phyloP scores from a whole-genome alignment of 164 flowering plant species.

The Cinnamomum micranthum region DNA sequence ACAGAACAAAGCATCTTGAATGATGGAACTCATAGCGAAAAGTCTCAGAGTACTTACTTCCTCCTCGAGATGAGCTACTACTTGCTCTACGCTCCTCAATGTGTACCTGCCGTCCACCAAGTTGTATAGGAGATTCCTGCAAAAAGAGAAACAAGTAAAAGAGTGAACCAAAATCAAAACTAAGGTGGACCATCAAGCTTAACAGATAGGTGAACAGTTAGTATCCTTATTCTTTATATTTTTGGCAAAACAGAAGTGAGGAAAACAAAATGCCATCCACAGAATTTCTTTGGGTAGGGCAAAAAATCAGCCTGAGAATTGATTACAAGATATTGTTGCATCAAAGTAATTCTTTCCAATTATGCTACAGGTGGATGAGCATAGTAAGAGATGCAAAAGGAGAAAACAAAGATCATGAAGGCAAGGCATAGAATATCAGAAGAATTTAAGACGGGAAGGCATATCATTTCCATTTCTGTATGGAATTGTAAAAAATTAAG shows the following conservation, averaged over 20 bases:
- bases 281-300: neutral
- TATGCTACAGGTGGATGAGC: neutral
- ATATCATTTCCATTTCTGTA: neutral
- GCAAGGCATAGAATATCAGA: neutral
- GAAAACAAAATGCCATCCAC: neutral
- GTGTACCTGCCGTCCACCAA: conserved; percentile 63
- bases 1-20: too few species aligned
- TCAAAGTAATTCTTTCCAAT: neutral
- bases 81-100: conserved; percentile 82
- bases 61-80: conserved; percentile 48
- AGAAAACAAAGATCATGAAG: neutral
- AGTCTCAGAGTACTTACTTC: conserved; percentile 53
- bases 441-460: neutral
- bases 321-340: neutral
- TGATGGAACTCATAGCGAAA: neutral
- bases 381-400: neutral
- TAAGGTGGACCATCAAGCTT: neutral
- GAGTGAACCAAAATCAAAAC: neutral
- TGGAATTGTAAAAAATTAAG: neutral
- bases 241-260: neutral
- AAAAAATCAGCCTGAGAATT: neutral
- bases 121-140: conserved; percentile 58
- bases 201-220: neutral
- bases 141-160: conserved; percentile 11
- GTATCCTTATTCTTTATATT: neutral